A percentile compares a stretch with the other conserved stretches of the same genome.
phyloP scores from a whole-genome alignment of 2,329 filamentous ascomycete genomes.

The Nigrospora osmanthi region DNA sequence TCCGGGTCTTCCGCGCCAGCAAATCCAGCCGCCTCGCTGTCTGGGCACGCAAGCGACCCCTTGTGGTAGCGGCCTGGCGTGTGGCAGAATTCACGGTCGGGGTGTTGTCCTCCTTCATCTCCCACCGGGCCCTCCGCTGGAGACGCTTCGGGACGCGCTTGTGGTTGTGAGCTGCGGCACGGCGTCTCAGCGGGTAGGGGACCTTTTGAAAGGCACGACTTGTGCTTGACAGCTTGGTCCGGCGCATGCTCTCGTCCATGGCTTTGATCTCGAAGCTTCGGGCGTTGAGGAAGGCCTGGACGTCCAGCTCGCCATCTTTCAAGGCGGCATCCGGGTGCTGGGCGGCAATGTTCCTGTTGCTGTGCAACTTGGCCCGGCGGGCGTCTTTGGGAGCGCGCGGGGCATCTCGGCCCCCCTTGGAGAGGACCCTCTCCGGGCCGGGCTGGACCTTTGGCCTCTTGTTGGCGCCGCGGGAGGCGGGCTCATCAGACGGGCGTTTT shows the following conservation, averaged over 20 bases:
- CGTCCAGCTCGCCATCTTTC: constrained; percentile 72
- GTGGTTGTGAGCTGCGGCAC: constrained; percentile 92
- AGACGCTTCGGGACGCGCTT: constrained; percentile 79
- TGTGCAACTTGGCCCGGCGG: neutral
- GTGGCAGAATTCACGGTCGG: constrained; percentile 64
- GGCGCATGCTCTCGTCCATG: constrained; percentile 73
- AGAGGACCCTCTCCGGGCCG: too few species aligned
- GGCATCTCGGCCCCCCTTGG: too few species aligned
- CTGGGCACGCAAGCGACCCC: constrained; percentile 60
- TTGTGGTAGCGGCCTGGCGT: constrained; percentile 52
- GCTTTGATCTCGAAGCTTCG: constrained; percentile 86
- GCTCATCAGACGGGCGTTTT: constrained; percentile 6
- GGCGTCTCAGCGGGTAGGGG: constrained; percentile 71
- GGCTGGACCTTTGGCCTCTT: constrained; percentile 3
- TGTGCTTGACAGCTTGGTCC: constrained; percentile 53
- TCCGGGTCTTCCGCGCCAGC: constrained; percentile 46
- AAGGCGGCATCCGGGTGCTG: constrained; percentile 43
- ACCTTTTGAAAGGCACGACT: constrained; percentile 86
- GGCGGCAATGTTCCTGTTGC: constrained; percentile 34
- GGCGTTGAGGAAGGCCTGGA: constrained; percentile 75
- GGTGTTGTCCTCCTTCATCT: constrained; percentile 89
- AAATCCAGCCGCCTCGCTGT: constrained; percentile 64
- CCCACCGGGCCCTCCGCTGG: constrained; percentile 55
- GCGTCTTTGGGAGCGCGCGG: neutral
- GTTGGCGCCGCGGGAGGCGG: neutral